Evolutionary conservation across 257 asterid genomes (phyloP), one percentile per base, ranked within the genome.

Genomic region (Jaltomata sinuosa): DNA sequence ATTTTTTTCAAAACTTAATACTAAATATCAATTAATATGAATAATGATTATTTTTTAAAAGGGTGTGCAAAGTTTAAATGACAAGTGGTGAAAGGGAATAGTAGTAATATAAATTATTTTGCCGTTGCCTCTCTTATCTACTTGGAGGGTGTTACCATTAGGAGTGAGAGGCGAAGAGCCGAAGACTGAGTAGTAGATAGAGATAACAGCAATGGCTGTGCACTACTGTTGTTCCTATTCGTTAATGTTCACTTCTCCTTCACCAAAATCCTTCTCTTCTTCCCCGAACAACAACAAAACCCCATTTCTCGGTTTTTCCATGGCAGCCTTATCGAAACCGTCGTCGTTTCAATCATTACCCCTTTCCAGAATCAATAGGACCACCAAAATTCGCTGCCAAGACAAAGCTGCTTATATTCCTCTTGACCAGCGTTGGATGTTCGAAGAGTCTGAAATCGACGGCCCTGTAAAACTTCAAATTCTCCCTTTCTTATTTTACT

Each of bases 381-480:
- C 87, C 31, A 78, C 80, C 49, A 88, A 72, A 84, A 90, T 96
- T 82, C 88, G 85, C 57, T 93, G 95, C 90, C 92, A 92, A 85
- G 94, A 89, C 2, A 92, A 90, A 79, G 53, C 92, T 19, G 88
- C 84, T 3, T 49, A 47, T 68, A 81, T 93, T 5, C 97, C 98
- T 25, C 67, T 90, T 31, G 94, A 88, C 3, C 99, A 96, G 84
- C 91, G 89, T 49, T 96, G 97, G 98, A 94, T 96, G 98, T 96
- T 96, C 80, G 98, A 93, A 62, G 91, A 92, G 40, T 84, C 89
- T 50, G 91, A 87, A 59, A 78, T 94, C 77, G 80, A 87, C 38
- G 99, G 99, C 84, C 97, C 97, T 59, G 98, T 94, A 88, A 85
- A 57, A 38, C 15, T 38, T 16, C 16, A 2, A 32, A 3, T 16